Evolutionary conservation across 208 protist genomes (phyloP).

Genomic region (Ichthyophonus hoferi): DNA sequence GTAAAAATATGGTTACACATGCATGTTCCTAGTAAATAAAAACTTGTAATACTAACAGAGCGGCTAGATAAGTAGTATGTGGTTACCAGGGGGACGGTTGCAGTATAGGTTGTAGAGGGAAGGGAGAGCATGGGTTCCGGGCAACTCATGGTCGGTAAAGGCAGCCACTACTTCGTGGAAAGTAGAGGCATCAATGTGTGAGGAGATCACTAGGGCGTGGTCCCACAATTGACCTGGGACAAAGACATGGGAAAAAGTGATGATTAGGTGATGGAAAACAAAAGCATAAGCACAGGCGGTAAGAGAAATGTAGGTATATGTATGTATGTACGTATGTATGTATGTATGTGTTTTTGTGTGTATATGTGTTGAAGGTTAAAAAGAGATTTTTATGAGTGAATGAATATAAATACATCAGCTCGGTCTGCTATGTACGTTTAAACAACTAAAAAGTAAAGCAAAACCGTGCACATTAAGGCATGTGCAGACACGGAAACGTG

Average conservation of each 20-base stretch:
- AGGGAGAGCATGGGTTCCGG: not conserved
- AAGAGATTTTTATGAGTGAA: not conserved
- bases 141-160: not conserved
- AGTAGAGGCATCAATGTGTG: not conserved
- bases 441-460: too few relatives aligned
- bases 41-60: too few relatives aligned
- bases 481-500: too few relatives aligned
- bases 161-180: not conserved
- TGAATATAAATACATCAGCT: not conserved
- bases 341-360: not conserved
- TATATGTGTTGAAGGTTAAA: not conserved
- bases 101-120: not conserved
- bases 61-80: too few relatives aligned
- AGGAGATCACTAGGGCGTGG: not conserved
- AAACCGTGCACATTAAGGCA: too few relatives aligned
- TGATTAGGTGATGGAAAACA: not conserved
- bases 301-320: not conserved
- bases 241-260: not conserved
- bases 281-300: not conserved
- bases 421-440: not conserved
- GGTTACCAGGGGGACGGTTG: not conserved
- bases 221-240: not conserved
- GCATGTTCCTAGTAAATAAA: too few relatives aligned
- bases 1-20: too few relatives aligned
- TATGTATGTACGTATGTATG: not conserved